Evolutionary conservation across 176 grass and related monocot genomes (phyloP), one percentile per base, ranked within the genome.

Genomic region (Aegilops sharonensis): DNA sequence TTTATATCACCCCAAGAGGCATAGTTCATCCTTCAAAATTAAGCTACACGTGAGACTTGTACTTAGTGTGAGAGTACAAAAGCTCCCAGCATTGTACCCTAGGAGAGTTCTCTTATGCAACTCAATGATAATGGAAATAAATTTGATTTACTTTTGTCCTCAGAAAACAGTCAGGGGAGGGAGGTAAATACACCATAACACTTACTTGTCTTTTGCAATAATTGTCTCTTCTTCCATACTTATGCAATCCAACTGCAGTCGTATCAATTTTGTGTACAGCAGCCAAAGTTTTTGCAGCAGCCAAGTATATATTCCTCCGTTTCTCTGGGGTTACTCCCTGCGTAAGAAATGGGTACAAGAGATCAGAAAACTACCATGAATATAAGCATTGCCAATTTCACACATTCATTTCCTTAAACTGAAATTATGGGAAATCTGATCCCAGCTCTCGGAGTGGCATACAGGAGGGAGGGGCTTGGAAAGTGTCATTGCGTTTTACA

Each of bases 131-230:
- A 68, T n/a, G 17, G 10, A 81, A 69, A 81, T 65, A 43, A 30
- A 14, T 42, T 27, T 15, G 21, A 15, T 47, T 75, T 18, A 23
- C 35, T 23, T 64, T 83, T 23, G 5, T 45, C 61, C 56, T 64
- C 21, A 47, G 3, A 34, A 84, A 64, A 62, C 2, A 11, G 32
- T 31, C 59, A 66, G 36, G 13, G 21, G 2, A 11, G 27, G 77
- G 20, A 39, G 65, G 1, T 54, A 54, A 54, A 54, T 54, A 54
- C 50, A 18, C 50, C 5, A 62, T 17, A 78, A 17, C 71, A 83
- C 72, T 15, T 82, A 98, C 94, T 89, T 99, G 94, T 95, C 94
- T 92, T 88, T 90, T 99, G 86, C 97, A 99, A 70, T 99, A 99
- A 64, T 99, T 96, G 30, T 99, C 97, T 87, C 94, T 85, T 87